phyloP scores from a whole-genome alignment of 371 early-diverging fungal genomes.

The Actinomucor elegans region DNA sequence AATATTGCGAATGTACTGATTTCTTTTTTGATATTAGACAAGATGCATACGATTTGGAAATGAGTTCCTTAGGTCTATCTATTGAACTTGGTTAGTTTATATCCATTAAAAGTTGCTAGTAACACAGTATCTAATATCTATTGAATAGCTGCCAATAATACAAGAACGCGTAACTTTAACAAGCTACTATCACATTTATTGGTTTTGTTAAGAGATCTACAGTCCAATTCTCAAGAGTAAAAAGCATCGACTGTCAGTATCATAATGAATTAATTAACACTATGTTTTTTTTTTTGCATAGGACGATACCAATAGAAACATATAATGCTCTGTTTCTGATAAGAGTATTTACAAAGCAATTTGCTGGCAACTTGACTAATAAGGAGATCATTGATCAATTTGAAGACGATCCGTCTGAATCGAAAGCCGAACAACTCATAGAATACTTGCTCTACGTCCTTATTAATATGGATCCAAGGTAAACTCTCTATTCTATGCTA shows the following conservation, averaged over 20 bases:
- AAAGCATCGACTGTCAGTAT: not conserved
- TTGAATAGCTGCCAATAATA: constrained; percentile 62
- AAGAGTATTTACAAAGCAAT: constrained; percentile 67
- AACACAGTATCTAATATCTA: not conserved
- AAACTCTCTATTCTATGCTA: constrained; percentile 11
- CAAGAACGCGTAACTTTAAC: constrained; percentile 67
- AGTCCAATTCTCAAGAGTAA: constrained; percentile 52
- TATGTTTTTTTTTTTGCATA: constrained; percentile 2
- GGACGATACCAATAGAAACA: constrained; percentile 47
- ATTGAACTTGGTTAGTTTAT: constrained; percentile 60
- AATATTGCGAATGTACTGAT: too few relatives aligned
- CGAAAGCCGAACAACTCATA: constrained; percentile 57
- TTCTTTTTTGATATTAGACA: constrained; percentile 50
- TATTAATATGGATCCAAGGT: constrained; percentile 66
- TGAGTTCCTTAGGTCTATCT: constrained; percentile 64
- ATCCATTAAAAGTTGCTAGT: not conserved
- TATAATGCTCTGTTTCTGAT: constrained; percentile 72
- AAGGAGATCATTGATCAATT: constrained; percentile 61
- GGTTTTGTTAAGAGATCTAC: constrained; percentile 53
- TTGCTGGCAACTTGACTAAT: constrained; percentile 60
- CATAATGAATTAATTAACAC: not conserved
- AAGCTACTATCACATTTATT: constrained; percentile 61
- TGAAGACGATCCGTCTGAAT: constrained; percentile 33
- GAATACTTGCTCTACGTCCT: constrained; percentile 59
- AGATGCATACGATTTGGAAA: constrained; percentile 74